Conservation (phyloP, 768 basidiomycete genomes). For the Auricularia auricula-judae region DNA sequence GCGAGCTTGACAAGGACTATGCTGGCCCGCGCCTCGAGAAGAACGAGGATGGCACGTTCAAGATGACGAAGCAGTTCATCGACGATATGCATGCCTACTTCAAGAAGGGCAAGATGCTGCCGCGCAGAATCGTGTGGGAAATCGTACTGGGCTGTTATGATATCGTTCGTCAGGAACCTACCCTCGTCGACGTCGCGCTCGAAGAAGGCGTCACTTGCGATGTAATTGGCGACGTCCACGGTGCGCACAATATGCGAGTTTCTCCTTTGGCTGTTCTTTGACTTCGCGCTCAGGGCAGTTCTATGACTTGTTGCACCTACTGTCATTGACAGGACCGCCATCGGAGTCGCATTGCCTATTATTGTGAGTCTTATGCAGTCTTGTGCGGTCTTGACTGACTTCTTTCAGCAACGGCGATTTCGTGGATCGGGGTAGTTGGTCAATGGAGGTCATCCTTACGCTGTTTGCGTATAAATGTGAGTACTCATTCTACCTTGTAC, state of each 20-base stretch:
- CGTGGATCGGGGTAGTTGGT: slow-evolving; percentile 95
- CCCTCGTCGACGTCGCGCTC: slow-evolving; percentile 65
- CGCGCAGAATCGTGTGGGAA: slow-evolving; percentile 89
- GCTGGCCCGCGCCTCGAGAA: slow-evolving; percentile 60
- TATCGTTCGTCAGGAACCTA: slow-evolving; percentile 65
- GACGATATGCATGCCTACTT: slow-evolving; percentile 83
- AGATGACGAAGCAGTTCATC: slow-evolving; percentile 69
- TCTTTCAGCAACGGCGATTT: slow-evolving; percentile 64
- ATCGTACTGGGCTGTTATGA: slow-evolving; percentile 81
- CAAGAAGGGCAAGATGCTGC: slow-evolving; percentile 86
- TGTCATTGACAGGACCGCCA: slow-evolving; percentile 77
- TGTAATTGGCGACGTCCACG: slow-evolving; percentile 94
- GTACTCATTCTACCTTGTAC: slow-evolving; percentile 23
- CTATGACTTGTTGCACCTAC: slow-evolving; percentile 85
- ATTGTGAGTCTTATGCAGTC: slow-evolving; percentile 24
- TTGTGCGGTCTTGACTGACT: neutral
- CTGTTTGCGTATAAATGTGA: slow-evolving; percentile 89
- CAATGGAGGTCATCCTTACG: slow-evolving; percentile 82
- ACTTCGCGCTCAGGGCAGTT: slow-evolving; percentile 58
- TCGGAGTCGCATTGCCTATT: slow-evolving; percentile 73
- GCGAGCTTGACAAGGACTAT: slow-evolving; percentile 66
- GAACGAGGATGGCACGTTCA: slow-evolving; percentile 44
- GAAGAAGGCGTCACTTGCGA: slow-evolving; percentile 75
- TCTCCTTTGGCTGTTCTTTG: neutral
- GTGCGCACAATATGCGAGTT: slow-evolving; percentile 25